Base-by-base conservation (phyloP, 805 yeast genomes). In the Barnettozyma californica region DNA sequence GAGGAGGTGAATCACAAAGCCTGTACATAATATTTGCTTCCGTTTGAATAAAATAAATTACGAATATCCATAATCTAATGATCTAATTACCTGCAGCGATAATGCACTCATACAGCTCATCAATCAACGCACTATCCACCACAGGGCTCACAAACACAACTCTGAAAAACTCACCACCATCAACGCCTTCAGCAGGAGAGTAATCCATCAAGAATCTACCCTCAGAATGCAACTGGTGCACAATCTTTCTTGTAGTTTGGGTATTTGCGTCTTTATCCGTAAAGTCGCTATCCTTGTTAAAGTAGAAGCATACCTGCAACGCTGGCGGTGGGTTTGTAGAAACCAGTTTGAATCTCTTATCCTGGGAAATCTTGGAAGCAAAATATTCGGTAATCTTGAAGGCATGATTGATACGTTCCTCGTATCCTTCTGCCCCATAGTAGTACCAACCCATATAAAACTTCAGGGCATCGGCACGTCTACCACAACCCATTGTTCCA, bases 401-500 rank as follows among this genome's bases (percentile, higher is more conserved):
- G 0, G 95, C 92, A 60, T 86, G 91, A 57, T 87, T 85, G 5
- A 88, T 75, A 38, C 95, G 70, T 42, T 70, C 61, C 29, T 68
- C 80, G 56, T 81, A 84, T 1, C 96, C 96, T 34, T 64, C 57
- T 3, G 69, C 65, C 3, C 96, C 96, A 58, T 83, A 88, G 70
- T 84, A 88, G 50, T 83, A 69, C 96, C 96, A 87, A 1, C 86
- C 81, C 61, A 88, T 63, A 63, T 84, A 87, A 58, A 88, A 72
- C 66, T 87, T 87, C 63, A 87, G 68, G 3, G 92, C 78, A 63
- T 88, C 96, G 0, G 94, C 81, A 47, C 96, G 75, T 56, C 96
- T 77, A 13, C 96, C 96, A 63, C 96, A 87, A 9, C 95, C 95
- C 91, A 88, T 83, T 2, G 96, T 88, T 13, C 94, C 95, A 63